Evolutionary conservation across 1,284 basidiomycete species (phyloP), one percentile per base, ranked within the genome.

Genomic region (Ustilago xerochloae): DNA sequence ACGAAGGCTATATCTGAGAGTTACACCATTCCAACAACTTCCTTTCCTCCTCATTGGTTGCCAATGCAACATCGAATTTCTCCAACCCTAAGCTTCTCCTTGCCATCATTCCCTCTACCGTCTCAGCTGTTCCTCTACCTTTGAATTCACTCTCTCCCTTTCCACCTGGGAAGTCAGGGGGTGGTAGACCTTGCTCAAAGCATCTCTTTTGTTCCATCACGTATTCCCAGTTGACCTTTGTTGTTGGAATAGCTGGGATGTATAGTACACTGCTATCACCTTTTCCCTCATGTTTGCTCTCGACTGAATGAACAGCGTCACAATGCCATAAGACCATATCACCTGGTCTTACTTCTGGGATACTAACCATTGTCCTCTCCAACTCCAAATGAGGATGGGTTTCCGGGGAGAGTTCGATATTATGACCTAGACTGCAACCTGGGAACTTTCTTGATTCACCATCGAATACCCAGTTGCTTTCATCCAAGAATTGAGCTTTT

Each of bases 251-350:
- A 3, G 91, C 89, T 0, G 91, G 92, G 61, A 93, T 93, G 81
- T 93, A 93, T 61, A 93, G 80, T 24, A 93, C 91, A 0, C 90
- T 90, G 0, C 91, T 91, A 75, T 92, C 90, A 4, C 85, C 85
- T 12, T 79, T 73, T 0, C 92, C 92, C 8, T 75, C 79, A 80
- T 93, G 91, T 24, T 86, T 82, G 5, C 80, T 66, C 80, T 93
- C 92, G 30, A 93, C 91, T 0, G 90, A 88, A 81, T 93, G 92
- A 9, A 92, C 88, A 26, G 87, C 86, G 90, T 87, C 91, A 77
- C 90, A 91, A 82, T 93, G 93, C 92, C 92, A 93, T 76, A 90
- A 91, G 0, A 91, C 90, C 78, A 91, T 90, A 81, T 93, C 91
- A 0, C 92, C 92, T 0, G 92, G 91, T 36, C 87, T 86, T 24